Base-by-base conservation (phyloP, 2,329 filamentous ascomycete species). In the Ambrosiella beaveri region DNA sequence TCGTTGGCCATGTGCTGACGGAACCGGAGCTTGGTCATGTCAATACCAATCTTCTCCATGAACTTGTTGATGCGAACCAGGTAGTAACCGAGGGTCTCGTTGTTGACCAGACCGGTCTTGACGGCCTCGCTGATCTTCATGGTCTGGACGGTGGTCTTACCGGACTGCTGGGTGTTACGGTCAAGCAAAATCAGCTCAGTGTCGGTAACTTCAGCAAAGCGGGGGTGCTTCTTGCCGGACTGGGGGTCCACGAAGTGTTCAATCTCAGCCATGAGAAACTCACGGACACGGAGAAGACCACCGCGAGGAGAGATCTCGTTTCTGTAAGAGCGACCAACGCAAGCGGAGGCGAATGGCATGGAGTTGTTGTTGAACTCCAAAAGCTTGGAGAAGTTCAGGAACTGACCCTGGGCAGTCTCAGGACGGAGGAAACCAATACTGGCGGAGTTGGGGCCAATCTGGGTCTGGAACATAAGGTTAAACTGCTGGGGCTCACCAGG, bases 241-340 rank as follows among this genome's bases (percentile, higher is more conserved):
- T 93, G 78, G 9, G 93, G 93, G 66, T 98, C 93, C 64, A 98
- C 93, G 68, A 88, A 98, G 71, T 98, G 93, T 75, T 98, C 93
- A 65, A 98, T 95, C 73, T 98, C 93, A 27, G 91, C 93, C 93
- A 98, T 97, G 65, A 96, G 73, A 74, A 98, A 97, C 71, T 98
- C 93, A 65, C 93, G 87, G 49, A 98, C 93, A 65, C 93, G 86
- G 60, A 98, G 74, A 45, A 98, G 82, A 72, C 93, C 93, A 63
- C 88, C 81, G 58, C 93, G 82, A 8, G 93, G 93, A 0, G 93
- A 96, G 65, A 98, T 96, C 69, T 98, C 93, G 69, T 98, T 98
- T 66, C 93, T 83, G 79, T 95, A 97, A 1, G 91, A 96, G 73
- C 95, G 95, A 71, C 93, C 93, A 68, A 98, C 94, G 44, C 88